Base-by-base conservation (phyloP, 371 early-diverging fungal genomes). In the Catenaria anguillulae region DNA sequence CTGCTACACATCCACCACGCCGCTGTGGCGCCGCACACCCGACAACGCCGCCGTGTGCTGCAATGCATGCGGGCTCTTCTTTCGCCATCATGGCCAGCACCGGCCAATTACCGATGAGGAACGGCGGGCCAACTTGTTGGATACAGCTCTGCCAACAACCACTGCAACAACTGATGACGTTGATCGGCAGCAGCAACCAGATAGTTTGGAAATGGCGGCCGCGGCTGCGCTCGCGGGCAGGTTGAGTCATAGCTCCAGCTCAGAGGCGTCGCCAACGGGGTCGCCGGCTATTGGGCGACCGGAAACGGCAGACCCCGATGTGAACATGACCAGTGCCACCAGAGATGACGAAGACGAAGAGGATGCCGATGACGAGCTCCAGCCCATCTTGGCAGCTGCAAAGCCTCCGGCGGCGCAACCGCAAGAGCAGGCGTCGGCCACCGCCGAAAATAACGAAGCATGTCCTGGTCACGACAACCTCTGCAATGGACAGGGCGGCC, bases 21-120 rank as follows among this genome's bases (percentile, higher is more conserved):
- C 95, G 0, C 74, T 92, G 24, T 97, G 99, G 90, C 73, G 97
- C 33, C 74, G 90, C 62, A 84, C 85, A 60, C 82, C 81, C 58
- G 72, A 77, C 21, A 87, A 88, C n/a, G n/a, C n/a, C 33, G 82
- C 86, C 56, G 79, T 80, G 26, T 77, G 90, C 34, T 91, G 90
- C 69, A 90, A 92, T 71, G 90, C 89, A 0, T 91, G 92, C 67
- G 37, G 37, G 8, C 37, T 37, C 37, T 37, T 37, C 13, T 37
- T 37, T 13, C 37, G 37, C 8, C 37, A 37, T 37, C 37, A 37
- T 13, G 82, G 82, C 56, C 72, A 69, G 63, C 74, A 71, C 19
- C 73, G 66, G 55, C 64, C 45, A n/a, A 36, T 35, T 15, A 23
- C 10, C 40, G 21, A 68, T 26, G 73, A 75, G 1, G 74, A 73